Percentiles rank a stretch among this genome's conserved stretches.
Conservation (phyloP, 1,284 basidiomycete genomes). For the Boletellus deceptivus region DNA sequence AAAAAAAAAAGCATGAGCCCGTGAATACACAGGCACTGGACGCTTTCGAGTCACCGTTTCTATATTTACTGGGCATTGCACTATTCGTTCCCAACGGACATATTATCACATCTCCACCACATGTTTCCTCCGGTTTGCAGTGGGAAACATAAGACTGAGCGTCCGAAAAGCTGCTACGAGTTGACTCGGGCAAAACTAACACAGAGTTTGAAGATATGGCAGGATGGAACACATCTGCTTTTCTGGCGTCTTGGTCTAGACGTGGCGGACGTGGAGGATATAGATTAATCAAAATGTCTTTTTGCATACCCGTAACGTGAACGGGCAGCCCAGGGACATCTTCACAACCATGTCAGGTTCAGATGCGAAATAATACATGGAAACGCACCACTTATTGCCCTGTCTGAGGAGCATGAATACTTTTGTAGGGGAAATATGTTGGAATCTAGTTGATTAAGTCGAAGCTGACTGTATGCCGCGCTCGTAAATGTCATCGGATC, state of each 20-base stretch:
- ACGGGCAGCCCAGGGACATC: conserved; percentile 49
- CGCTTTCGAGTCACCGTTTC: conserved; percentile 61
- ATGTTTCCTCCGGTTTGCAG: conserved; percentile 21
- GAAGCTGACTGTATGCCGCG: conserved; percentile 69
- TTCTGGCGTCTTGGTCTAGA: conserved; percentile 32
- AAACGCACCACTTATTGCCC: conserved; percentile 42
- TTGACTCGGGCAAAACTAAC: conserved; percentile 36
- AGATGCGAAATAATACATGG: not conserved
- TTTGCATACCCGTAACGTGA: conserved; percentile 41
- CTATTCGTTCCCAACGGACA: conserved; percentile 89
- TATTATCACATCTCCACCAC: conserved; percentile 67
- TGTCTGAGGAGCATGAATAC: conserved; percentile 43
- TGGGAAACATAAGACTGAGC: conserved; percentile 29
- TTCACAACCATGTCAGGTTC: conserved; percentile 20
- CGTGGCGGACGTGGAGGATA: conserved; percentile 47
- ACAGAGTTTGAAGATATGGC: conserved; percentile 31
- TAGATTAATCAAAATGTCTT: conserved; percentile 36
- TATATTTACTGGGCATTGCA: conserved; percentile 78
- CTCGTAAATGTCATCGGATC: conserved; percentile 77
- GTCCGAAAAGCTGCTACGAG: conserved; percentile 36
- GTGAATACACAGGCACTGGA: not conserved
- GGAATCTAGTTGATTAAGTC: conserved; percentile 70
- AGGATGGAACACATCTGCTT: conserved; percentile 50
- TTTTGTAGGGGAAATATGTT: conserved; percentile 74
- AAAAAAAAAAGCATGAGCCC: conserved; percentile 1